Conservation (phyloP, 768 basidiomycete species). For the Tephrocybe sp. region DNA sequence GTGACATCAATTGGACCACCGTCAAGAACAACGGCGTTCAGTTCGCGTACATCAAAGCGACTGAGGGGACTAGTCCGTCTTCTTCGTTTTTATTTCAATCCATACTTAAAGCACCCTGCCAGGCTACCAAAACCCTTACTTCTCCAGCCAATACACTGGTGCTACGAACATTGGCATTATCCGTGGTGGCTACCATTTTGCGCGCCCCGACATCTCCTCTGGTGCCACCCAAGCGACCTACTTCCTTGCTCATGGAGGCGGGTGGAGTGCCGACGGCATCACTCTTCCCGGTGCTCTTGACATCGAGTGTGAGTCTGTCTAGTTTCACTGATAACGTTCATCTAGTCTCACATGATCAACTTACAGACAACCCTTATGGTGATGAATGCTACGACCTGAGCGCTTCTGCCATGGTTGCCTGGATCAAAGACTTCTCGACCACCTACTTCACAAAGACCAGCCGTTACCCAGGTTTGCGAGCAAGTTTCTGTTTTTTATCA, state of each 20-base stretch:
- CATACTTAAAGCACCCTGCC: not conserved
- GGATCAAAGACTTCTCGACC: conserved; percentile 60
- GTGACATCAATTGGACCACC: conserved; percentile 46
- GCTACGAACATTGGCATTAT: conserved; percentile 55
- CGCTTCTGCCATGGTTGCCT: conserved; percentile 54
- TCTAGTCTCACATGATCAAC: not conserved
- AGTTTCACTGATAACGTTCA: not conserved
- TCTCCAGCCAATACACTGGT: conserved; percentile 50
- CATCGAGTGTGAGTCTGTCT: conserved; percentile 49
- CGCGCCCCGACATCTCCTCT: conserved; percentile 47
- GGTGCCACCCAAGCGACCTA: conserved; percentile 59
- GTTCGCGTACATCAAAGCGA: conserved; percentile 68
- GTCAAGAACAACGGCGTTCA: conserved; percentile 48
- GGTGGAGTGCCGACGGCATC: conserved; percentile 21
- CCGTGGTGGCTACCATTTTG: conserved; percentile 43
- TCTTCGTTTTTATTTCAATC: not conserved
- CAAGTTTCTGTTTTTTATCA: not conserved
- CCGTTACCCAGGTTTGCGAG: conserved; percentile 38
- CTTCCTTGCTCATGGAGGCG: conserved; percentile 54
- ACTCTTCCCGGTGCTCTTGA: conserved; percentile 66
- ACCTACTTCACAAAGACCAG: conserved; percentile 50
- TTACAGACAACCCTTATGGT: conserved; percentile 48
- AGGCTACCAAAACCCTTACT: conserved; percentile 41
- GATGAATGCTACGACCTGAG: conserved; percentile 54
- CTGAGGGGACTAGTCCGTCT: conserved; percentile 35